Base-by-base conservation (phyloP, 23 red algal species). In the Cyanidium caldarium region DNA sequence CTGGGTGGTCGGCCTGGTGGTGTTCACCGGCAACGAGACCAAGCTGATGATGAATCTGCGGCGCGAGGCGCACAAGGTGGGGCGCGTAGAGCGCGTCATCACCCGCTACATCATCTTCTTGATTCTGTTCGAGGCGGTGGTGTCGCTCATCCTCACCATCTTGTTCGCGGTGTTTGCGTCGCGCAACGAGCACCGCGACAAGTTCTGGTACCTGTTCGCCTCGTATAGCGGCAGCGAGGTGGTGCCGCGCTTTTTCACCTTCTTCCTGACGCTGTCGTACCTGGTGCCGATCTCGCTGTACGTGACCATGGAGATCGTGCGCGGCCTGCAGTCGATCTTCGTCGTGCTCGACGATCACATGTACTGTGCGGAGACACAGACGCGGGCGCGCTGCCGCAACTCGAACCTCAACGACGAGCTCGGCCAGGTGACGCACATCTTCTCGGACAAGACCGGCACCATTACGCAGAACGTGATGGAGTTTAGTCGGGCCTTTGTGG, bases 391-490 rank as follows among this genome's bases (percentile, higher is more conserved):
- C 37, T 82, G 86, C 19, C 72, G 89, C 28, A 87, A 82, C 20
- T 86, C 92, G 28, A 84, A 82, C 46, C 78, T 95, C 0, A 87
- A 95, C 35, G 84, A 86, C 40, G 89, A 95, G 70, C 77, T 87
- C 26, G 89, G 89, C 21, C 67, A 82, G 33, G 69, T 95, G 35
- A 66, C 72, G 17, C 77, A 95, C 70, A 35, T 95, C 25, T 87
- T 95, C 33, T 77, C 79, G 13, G 89, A 95, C 68, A 95, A 95
- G 68, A 95, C 89, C 17, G 89, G 89, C 25, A 95, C 89, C 0
- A 77, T 95, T 33, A 95, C 89, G 1, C 70, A 80, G 37, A 95
- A 95, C 73, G 68, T 75, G 35, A 95, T 95, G 89, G 82, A 85
- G 43, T 95, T 87, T 33, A 82, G 70, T 36, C 72, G 69, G 42